Evolutionary conservation across 345 rosid species (phyloP).

Genomic region (Acer campestre): DNA sequence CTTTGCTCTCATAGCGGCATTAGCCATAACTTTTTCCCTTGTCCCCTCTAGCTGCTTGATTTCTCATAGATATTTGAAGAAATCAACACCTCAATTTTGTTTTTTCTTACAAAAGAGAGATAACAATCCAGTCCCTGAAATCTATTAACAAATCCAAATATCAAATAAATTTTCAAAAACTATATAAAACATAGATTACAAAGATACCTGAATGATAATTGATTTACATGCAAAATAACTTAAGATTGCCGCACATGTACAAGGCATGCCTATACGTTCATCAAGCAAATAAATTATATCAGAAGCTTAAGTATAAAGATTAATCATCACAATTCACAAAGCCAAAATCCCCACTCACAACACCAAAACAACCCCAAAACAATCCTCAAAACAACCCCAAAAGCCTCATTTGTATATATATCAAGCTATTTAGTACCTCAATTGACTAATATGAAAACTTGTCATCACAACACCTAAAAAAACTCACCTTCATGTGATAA

Average conservation of each 20-base stretch:
- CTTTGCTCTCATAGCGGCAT: constrained; percentile 77
- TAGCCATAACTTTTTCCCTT: constrained; percentile 85
- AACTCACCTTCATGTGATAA: neutral
- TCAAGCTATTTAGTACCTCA: neutral
- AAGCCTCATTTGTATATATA: neutral
- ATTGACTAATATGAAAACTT: neutral
- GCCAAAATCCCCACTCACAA: neutral
- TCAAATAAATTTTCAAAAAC: neutral
- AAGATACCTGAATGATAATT: neutral
- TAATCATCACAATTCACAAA: too few species aligned
- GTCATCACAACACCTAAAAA: neutral
- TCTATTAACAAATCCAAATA: neutral
- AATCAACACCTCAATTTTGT: neutral
- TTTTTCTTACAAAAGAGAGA: neutral
- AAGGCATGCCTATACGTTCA: too few species aligned
- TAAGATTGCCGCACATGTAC: too few species aligned
- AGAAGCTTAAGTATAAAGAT: too few species aligned
- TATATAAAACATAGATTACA: neutral
- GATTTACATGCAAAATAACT: neutral
- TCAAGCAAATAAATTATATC: too few species aligned
- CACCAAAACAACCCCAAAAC: too few species aligned
- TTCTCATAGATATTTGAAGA: constrained; percentile 34
- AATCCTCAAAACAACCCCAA: neutral
- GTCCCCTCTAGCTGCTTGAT: constrained; percentile 92
- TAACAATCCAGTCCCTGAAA: neutral